These are phyloP conservation scores for Medicago ruthenica DNA, from an alignment of 306 rosid genomes.

Conservation along the genomic window DNA sequence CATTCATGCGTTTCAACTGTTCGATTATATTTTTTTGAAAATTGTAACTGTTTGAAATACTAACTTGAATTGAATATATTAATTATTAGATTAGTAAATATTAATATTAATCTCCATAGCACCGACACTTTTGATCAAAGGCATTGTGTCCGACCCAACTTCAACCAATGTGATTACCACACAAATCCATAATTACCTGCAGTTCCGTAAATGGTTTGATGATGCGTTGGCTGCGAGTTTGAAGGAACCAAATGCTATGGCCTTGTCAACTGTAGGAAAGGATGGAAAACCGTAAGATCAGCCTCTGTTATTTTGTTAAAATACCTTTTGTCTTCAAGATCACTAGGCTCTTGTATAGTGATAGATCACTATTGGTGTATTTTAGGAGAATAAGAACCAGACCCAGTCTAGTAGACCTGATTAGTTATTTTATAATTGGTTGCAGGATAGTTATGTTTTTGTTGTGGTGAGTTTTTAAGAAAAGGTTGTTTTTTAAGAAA, in stretches of 20 bases:
- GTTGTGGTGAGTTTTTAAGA: no score
- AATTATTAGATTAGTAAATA: conserved; percentile 19
- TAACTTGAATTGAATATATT: neutral
- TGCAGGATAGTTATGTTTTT: neutral
- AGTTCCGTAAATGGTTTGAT: conserved; percentile 93
- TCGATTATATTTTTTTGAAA: conserved; percentile 19
- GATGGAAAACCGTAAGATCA: conserved; percentile 77
- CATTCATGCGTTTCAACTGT: conserved; percentile 31
- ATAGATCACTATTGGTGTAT: conserved; percentile 10
- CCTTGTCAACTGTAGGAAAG: conserved; percentile 86
- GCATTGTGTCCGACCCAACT: no score
- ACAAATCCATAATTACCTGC: no score
- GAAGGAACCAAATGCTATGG: conserved; percentile 98
- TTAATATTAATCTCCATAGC: neutral
- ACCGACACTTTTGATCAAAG: neutral
- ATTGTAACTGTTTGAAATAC: conserved; percentile 7
- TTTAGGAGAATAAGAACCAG: conserved; percentile 2
- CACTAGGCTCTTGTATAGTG: conserved; percentile 9
- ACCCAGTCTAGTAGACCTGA: neutral
- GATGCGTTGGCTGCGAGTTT: conserved; percentile 80
- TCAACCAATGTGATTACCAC: no score
- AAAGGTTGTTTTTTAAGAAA: no score
- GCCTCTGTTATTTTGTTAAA: conserved; percentile 44
- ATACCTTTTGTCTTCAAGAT: conserved; percentile 5
- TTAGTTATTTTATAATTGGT: neutral